Conservation (phyloP, 2,329 filamentous ascomycete species). For the Lachnellula hyalina region DNA sequence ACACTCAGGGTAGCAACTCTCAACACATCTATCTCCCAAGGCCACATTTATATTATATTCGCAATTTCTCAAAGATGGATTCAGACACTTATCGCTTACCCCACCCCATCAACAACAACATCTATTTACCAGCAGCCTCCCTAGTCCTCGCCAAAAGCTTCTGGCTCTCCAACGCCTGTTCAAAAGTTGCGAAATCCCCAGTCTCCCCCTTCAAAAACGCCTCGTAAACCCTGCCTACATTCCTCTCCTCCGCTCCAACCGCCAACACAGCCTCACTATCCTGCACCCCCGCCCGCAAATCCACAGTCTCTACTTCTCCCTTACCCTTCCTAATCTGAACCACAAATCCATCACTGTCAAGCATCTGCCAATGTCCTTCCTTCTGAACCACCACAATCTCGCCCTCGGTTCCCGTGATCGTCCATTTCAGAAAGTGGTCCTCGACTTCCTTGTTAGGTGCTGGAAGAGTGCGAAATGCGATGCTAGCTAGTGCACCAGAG, state of each 20-base stretch:
- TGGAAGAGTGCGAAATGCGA: conserved; percentile 24
- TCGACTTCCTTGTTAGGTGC: conserved; percentile 17
- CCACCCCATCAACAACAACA: background rate
- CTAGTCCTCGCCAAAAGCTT: conserved; percentile 11
- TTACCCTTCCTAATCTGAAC: conserved; percentile 1
- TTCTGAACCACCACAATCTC: conserved; percentile 27
- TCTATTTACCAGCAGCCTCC: conserved; percentile 3
- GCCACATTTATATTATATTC: too few relatives aligned
- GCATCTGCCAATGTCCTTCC: conserved; percentile 8
- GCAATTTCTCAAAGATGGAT: background rate
- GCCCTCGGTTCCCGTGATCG: conserved; percentile 35
- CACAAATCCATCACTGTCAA: background rate
- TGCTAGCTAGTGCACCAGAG: conserved; percentile 29
- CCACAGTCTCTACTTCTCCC: background rate
- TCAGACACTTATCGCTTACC: background rate
- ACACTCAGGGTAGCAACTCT: too few relatives aligned
- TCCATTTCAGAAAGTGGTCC: conserved; percentile 28
- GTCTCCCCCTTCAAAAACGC: conserved; percentile 8
- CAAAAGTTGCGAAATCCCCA: conserved; percentile 9
- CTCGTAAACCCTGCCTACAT: conserved; percentile 13
- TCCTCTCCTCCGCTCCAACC: background rate
- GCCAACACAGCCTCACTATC: background rate
- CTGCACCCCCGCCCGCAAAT: background rate
- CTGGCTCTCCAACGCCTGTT: conserved; percentile 10
- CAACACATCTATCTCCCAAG: too few relatives aligned